Evolutionary conservation across 2,329 filamentous ascomycete genomes (phyloP), one percentile per base, ranked within the genome.

Genomic region (Neoascochyta sp.): DNA sequence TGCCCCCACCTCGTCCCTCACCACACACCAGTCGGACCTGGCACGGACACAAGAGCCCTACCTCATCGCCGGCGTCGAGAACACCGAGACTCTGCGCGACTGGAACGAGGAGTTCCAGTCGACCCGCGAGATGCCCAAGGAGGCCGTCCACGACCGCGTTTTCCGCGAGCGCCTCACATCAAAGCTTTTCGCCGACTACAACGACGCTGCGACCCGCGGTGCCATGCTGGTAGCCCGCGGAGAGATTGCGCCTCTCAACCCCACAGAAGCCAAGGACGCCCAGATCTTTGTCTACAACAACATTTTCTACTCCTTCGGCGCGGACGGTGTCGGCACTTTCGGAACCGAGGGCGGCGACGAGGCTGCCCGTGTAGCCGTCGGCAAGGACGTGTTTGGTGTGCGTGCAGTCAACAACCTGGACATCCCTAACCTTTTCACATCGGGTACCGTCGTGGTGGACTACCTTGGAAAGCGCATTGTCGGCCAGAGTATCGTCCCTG

Each of bases 221-320:
- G 90, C 92, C 17, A 85, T 95, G 24, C 72, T 96, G 47, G 90
- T 98, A 31, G 90, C 89, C 14, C 78, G 86, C 34, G 92, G 92
- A 31, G 92, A 98, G 63, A 84, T 98, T 43, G 81, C 88, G 12
- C 87, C 92, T 5, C 69, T 98, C 32, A 98, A 98, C 68, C 93
- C 92, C 5, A 96, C 90, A 0, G 92, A 98, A 67, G 81, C 75
- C 43, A 79, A 76, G 47, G 90, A 98, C 62, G 92, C 92, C 4
- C 92, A 98, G 63, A 98, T 98, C 45, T 98, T 95, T 55, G 90
- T 98, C 14, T 95, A 96, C 72, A 96, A 96, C 73, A 98, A 98
- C 66, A 88, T 98, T 47, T 98, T 98, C 71, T 98, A 95, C 71
- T 96, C 92, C 1, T 96, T 95, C 51, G 92, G 92, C 41, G 90